These are phyloP conservation scores for Aspergillus fijiensis DNA, from an alignment of 2,329 filamentous ascomycete species.

Conservation along the genomic window DNA sequence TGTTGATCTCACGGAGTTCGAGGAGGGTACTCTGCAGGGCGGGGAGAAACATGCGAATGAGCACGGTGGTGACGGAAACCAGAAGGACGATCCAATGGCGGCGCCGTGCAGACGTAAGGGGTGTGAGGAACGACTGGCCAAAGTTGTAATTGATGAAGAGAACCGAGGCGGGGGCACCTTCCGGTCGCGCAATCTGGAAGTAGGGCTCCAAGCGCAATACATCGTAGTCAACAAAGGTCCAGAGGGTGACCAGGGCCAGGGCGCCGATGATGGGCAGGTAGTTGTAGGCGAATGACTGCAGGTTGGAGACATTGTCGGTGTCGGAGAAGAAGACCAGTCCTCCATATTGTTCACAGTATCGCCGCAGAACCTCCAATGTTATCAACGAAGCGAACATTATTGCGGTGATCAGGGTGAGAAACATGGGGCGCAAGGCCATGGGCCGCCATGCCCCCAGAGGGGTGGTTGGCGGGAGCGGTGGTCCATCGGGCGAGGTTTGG, in stretches of 20 bases:
- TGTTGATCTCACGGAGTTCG: constrained; percentile 30
- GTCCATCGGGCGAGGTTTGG: constrained; percentile 11
- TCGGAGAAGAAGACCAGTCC: constrained; percentile 32
- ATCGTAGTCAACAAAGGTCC: constrained; percentile 52
- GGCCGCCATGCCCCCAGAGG: constrained; percentile 30
- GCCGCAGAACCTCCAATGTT: constrained; percentile 29
- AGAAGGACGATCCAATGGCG: constrained; percentile 34
- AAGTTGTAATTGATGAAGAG: constrained; percentile 41
- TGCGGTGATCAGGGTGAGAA: constrained; percentile 24
- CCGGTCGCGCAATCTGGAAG: constrained; percentile 41
- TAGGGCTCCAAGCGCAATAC: constrained; percentile 52
- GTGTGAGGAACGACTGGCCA: constrained; percentile 36
- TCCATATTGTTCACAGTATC: constrained; percentile 29
- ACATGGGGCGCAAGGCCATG: constrained; percentile 33
- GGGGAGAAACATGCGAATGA: constrained; percentile 34
- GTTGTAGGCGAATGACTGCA: constrained; percentile 36
- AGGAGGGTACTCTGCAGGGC: constrained; percentile 34
- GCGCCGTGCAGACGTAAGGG: constrained; percentile 31
- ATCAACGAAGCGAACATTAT: constrained; percentile 28
- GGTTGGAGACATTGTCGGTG: constrained; percentile 28
- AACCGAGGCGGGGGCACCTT: constrained; percentile 33
- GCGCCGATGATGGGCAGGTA: constrained; percentile 47
- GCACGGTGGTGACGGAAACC: constrained; percentile 33
- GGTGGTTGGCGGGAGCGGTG: background rate
- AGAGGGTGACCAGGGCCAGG: constrained; percentile 48